Base-by-base conservation (phyloP, 2,329 filamentous ascomycete species). In the Talaromyces sp. region DNA sequence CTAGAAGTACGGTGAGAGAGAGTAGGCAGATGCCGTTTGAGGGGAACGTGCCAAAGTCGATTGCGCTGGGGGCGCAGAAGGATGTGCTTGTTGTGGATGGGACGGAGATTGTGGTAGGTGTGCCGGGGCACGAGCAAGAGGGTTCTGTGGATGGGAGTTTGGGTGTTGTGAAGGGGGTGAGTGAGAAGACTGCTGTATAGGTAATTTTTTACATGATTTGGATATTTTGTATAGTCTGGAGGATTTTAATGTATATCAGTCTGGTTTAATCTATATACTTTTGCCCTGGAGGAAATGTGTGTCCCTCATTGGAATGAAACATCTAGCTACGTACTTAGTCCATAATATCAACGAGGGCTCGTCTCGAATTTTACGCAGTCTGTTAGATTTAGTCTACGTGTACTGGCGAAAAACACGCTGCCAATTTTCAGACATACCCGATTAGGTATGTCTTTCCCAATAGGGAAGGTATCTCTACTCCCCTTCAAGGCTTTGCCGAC, bases 1-100 rank as follows among this genome's bases (percentile, higher is more conserved):
- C 69, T 3, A 63, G 67, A 13, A 65, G 49, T 0, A 15, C 22
- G 25, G 27, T 63, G n/a, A 15, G 15, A 5, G 65, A 64, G 4
- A 58, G 65, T 11, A 54, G 19, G 0, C 11, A 40, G 27, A 8
- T 49, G 13, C 13, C 17, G 1, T 67, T 65, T 63, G 66, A 67
- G 29, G 40, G 13, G 22, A 60, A 59, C 47, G 63, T 63, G 40
- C 66, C 66, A 0, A 40, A 43, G 6, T 56, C 36, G 31, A 67
- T 67, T 49, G 58, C 61, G 1, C 53, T 53, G 29, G 66, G 65
- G 6, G 17, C n/a, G 17, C 49, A 22, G 17, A 54, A 59, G n/a
- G 63, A 63, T 34, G 47, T 27, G 15, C 34, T 65, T 43, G 47
- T 67, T 11, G 38, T 65, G 13, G 63, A 67, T 64, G 65, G 47